Percentiles rank a stretch among this genome's conserved stretches.
Conservation (phyloP, 2,329 filamentous ascomycete species). For the Metarhizium rileyi region DNA sequence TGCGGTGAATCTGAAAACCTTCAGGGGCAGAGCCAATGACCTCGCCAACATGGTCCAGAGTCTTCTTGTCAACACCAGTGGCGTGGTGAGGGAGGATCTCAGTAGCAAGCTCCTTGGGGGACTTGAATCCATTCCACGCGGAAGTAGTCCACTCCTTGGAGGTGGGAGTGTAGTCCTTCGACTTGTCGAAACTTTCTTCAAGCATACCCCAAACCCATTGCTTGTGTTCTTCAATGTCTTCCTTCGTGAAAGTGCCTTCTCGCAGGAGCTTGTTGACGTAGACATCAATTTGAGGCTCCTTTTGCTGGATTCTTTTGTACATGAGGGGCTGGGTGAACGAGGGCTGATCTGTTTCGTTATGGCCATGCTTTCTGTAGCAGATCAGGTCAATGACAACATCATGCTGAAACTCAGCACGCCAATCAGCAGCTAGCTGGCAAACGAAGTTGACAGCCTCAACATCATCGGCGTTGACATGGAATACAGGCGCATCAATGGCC, state of each 20-base stretch:
- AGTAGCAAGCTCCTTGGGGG: constrained; percentile 90
- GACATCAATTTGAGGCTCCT: constrained; percentile 77
- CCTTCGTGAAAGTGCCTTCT: constrained; percentile 92
- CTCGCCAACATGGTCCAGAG: constrained; percentile 71
- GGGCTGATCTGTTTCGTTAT: constrained; percentile 99
- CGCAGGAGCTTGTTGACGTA: constrained; percentile 86
- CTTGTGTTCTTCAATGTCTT: constrained; percentile 97
- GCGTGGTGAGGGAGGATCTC: constrained; percentile 88
- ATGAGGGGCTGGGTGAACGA: constrained; percentile 99
- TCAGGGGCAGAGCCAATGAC: constrained; percentile 72
- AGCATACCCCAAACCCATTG: constrained; percentile 99
- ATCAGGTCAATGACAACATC: constrained; percentile 97
- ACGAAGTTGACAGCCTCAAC: constrained; percentile 98
- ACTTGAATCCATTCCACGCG: constrained; percentile 99
- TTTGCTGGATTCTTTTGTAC: constrained; percentile 93
- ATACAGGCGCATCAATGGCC: constrained; percentile 94
- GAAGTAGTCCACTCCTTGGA: constrained; percentile 98
- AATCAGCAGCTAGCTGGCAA: constrained; percentile 92
- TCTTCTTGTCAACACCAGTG: constrained; percentile 66
- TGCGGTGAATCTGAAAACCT: constrained; percentile 82
- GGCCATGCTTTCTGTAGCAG: constrained; percentile 97
- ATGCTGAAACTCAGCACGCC: constrained; percentile 97
- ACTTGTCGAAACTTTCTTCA: constrained; percentile 92
- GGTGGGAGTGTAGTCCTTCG: constrained; percentile 93
- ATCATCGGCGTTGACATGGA: constrained; percentile 98